Evolutionary conservation across 1,284 basidiomycete genomes (phyloP).

Genomic region (Ustilago trichophora): DNA sequence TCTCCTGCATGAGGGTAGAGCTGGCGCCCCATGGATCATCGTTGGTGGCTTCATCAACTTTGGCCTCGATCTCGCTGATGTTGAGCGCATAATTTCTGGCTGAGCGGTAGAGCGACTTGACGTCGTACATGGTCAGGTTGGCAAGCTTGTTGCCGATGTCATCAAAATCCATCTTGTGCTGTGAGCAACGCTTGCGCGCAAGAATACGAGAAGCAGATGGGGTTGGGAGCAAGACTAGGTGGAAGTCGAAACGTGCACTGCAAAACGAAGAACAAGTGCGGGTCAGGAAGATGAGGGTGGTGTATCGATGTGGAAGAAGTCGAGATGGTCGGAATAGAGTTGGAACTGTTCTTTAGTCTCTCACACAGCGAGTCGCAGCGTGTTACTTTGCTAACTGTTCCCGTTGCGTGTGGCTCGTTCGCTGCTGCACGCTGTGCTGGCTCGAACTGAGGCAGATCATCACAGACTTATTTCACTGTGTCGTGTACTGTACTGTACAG

Average conservation of each 20-base stretch:
- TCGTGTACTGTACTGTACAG: too few relatives aligned
- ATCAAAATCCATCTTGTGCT: conserved; percentile 36
- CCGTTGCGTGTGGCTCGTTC: background rate
- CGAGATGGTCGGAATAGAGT: background rate
- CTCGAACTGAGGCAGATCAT: too few relatives aligned
- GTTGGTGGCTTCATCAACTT: conserved; percentile 96
- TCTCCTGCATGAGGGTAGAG: conserved; percentile 98
- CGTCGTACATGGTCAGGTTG: conserved; percentile 65
- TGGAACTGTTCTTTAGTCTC: too few relatives aligned
- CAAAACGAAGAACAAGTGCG: too few relatives aligned
- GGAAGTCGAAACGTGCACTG: too few relatives aligned
- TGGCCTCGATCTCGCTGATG: conserved; percentile 95
- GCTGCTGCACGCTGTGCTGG: too few relatives aligned
- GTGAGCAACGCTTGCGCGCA: background rate
- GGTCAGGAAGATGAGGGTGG: too few relatives aligned
- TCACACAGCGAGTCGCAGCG: too few relatives aligned
- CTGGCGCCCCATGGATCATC: conserved; percentile 99
- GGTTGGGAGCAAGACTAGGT: too few relatives aligned
- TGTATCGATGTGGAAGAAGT: too few relatives aligned
- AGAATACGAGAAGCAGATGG: background rate
- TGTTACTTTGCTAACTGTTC: conserved; percentile 1
- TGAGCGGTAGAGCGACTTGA: conserved; percentile 61
- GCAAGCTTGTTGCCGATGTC: conserved; percentile 60
- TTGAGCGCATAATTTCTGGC: conserved; percentile 77
- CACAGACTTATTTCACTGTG: too few relatives aligned